phyloP scores from a whole-genome alignment of 306 rosid species.

The Abrus precatorius region DNA sequence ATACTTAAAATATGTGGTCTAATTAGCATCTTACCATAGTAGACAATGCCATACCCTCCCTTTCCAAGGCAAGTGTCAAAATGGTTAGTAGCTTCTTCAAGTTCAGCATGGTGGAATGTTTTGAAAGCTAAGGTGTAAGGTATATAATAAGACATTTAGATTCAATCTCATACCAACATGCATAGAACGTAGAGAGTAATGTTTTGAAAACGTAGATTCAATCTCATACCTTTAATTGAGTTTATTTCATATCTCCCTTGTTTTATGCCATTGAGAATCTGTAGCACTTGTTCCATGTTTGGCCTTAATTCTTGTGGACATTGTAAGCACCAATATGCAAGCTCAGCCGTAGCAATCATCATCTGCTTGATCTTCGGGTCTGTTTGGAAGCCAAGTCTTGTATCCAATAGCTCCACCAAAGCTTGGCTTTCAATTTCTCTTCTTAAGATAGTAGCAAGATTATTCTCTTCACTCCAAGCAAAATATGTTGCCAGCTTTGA shows the following conservation, averaged over 20 bases:
- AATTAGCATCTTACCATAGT: constrained; percentile 57
- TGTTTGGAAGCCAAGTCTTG: constrained; percentile 34
- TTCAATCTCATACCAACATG: too few relatives aligned
- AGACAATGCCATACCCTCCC: constrained; percentile 73
- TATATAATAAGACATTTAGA: background rate
- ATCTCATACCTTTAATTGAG: constrained; percentile 3
- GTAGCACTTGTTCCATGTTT: constrained; percentile 41
- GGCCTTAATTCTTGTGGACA: constrained; percentile 40
- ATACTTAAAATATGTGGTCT: too few relatives aligned
- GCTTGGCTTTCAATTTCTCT: constrained; percentile 16
- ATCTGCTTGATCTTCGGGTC: background rate
- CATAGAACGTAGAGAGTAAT: too few relatives aligned
- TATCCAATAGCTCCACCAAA: constrained; percentile 25
- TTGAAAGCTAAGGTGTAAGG: constrained; percentile 32
- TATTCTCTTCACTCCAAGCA: background rate
- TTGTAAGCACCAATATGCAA: constrained; percentile 34
- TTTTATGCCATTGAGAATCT: constrained; percentile 21
- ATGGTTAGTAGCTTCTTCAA: constrained; percentile 55
- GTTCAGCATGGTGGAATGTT: constrained; percentile 40
- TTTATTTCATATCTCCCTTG: constrained; percentile 11
- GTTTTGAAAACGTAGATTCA: too few relatives aligned
- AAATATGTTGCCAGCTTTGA: background rate
- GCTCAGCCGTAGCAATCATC: constrained; percentile 31
- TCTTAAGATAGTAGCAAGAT: background rate
- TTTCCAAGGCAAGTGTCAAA: constrained; percentile 58